Evolutionary conservation across 176 grass and related monocot species (phyloP).

Genomic region (Ensete ventricosum): DNA sequence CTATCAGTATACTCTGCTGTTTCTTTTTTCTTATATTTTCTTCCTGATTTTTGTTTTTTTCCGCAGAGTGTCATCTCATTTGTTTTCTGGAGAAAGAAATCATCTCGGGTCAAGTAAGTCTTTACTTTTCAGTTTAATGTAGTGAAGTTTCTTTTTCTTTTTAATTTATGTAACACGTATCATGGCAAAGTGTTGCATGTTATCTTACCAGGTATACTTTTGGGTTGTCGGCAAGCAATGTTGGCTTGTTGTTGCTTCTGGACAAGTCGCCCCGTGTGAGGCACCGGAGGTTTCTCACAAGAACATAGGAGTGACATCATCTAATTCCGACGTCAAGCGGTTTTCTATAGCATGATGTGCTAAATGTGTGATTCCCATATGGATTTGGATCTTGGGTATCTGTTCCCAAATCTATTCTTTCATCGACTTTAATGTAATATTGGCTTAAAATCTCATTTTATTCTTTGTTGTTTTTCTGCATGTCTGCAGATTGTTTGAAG

Average conservation of each 20-base stretch:
- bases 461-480: not conserved
- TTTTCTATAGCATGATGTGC: not conserved
- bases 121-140: slow-evolving; percentile 3
- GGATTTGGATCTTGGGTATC: not conserved
- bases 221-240: slow-evolving; percentile 46
- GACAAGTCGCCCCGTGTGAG: slow-evolving; percentile 43
- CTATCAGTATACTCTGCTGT: no score
- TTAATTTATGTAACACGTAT: not conserved
- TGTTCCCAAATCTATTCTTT: not conserved
- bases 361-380: not conserved
- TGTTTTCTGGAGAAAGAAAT: slow-evolving; percentile 47
- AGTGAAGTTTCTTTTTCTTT: not conserved
- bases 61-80: slow-evolving; percentile 47
- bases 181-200: not conserved
- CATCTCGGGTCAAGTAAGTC: slow-evolving; percentile 52
- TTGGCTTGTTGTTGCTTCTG: slow-evolving; percentile 65
- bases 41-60: not conserved
- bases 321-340: not conserved
- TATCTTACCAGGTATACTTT: slow-evolving; percentile 50
- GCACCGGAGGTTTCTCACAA: slow-evolving; percentile 39
- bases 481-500: not conserved
- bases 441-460: not conserved
- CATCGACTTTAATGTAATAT: not conserved
- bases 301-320: slow-evolving; percentile 7
- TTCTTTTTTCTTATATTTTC: not conserved